Conservation (phyloP, 139 green algal genomes). For the Volvox africanus region DNA sequence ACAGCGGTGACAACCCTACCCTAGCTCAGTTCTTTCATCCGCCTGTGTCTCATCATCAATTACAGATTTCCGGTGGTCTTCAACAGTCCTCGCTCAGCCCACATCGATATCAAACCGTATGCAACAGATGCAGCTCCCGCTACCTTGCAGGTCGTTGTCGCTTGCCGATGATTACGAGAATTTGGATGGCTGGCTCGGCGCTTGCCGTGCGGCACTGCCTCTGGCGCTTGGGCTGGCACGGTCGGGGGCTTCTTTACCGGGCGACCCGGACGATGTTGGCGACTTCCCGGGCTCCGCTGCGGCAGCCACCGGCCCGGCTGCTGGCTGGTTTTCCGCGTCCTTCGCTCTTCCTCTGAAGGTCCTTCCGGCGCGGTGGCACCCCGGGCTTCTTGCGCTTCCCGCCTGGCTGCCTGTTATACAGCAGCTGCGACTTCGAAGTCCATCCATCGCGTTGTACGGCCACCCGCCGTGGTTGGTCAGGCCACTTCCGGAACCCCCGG, state of each 20-base stretch:
- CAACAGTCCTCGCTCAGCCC: too few relatives aligned
- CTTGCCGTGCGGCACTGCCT: background rate
- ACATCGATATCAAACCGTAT: too few relatives aligned
- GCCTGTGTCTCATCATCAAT: too few relatives aligned
- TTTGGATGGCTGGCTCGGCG: slow-evolving; percentile 1
- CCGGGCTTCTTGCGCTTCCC: background rate
- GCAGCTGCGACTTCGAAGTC: background rate
- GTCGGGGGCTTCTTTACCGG: background rate
- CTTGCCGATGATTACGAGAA: slow-evolving; percentile 9
- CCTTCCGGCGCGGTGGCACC: background rate
- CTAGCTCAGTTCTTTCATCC: too few relatives aligned
- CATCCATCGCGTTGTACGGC: background rate
- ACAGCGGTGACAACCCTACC: too few relatives aligned
- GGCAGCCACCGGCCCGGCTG: too few relatives aligned
- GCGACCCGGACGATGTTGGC: background rate
- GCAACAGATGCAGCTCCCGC: too few relatives aligned
- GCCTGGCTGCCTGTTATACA: slow-evolving; percentile 1
- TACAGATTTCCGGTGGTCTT: too few relatives aligned
- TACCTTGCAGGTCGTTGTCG: background rate
- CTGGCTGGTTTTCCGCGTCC: background rate
- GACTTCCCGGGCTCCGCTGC: background rate
- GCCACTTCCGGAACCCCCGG: background rate
- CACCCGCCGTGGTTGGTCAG: slow-evolving; percentile 12
- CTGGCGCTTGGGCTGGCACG: background rate
- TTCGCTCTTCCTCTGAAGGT: background rate